Evolutionary conservation across 2,329 filamentous ascomycete species (phyloP).

Genomic region (Phialophora chinensis): DNA sequence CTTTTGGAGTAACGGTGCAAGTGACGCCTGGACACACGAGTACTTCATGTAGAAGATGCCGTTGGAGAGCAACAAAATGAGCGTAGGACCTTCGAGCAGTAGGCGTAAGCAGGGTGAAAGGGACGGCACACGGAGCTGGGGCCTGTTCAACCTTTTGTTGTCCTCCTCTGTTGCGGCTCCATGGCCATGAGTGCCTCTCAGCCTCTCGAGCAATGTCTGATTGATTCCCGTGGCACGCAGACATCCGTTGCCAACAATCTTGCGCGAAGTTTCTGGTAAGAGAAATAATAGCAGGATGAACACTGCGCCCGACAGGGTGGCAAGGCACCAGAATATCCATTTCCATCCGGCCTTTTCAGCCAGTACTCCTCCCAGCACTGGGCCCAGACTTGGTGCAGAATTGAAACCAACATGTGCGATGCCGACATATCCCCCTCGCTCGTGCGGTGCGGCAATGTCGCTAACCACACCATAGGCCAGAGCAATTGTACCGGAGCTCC

Average conservation of each 20-base stretch:
- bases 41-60: conserved; percentile 50
- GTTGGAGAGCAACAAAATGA: conserved; percentile 47
- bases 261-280: conserved; percentile 5
- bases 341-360: conserved; percentile 49
- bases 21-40: conserved; percentile 51
- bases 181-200: not conserved
- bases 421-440: conserved; percentile 56
- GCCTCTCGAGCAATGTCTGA: not conserved
- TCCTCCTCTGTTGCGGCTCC: not conserved
- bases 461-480: conserved; percentile 51
- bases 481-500: conserved; percentile 51
- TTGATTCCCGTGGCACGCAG: not conserved
- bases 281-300: not conserved
- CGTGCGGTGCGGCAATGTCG: conserved; percentile 44
- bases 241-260: not conserved
- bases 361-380: conserved; percentile 51
- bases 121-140: not conserved
- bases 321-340: conserved; percentile 51
- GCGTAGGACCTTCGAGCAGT: not conserved
- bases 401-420: conserved; percentile 48
- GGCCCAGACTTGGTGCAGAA: conserved; percentile 53
- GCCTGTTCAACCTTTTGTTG: not conserved
- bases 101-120: not conserved
- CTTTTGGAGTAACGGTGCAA: conserved; percentile 46
- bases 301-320: not conserved